These are phyloP conservation scores for Berberis thunbergii DNA, from an alignment of 164 flowering plant species.

Conservation along the genomic window DNA sequence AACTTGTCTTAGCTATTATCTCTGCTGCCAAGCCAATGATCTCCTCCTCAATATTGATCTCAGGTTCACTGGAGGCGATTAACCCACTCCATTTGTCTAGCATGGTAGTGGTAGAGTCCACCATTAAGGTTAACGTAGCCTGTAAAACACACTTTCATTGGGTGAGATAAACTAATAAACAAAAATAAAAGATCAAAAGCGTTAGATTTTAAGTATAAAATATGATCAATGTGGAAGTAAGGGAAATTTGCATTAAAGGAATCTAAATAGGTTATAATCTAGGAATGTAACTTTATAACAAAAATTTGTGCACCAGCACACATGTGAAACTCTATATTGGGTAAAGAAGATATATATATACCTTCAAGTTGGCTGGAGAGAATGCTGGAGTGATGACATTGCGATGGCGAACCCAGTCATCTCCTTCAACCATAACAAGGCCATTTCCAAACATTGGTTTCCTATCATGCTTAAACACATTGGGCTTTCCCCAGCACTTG, in stretches of 20 bases:
- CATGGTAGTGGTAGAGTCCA: constrained; percentile 56
- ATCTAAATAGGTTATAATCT: too few species aligned
- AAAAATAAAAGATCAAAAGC: neutral
- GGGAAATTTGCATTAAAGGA: too few species aligned
- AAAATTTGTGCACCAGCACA: too few species aligned
- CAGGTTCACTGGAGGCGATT: constrained; percentile 31
- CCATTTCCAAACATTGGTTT: constrained; percentile 90
- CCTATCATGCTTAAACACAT: constrained; percentile 65
- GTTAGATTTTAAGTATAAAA: neutral
- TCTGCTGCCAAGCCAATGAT: constrained; percentile 48
- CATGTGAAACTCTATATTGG: too few species aligned
- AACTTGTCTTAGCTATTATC: constrained; percentile 70
- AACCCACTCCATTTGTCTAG: constrained; percentile 45
- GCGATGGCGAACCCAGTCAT: constrained; percentile 72
- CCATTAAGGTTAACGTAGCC: constrained; percentile 64
- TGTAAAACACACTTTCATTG: constrained; percentile 8
- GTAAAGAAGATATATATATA: neutral
- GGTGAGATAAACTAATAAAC: neutral
- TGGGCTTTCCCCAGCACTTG: constrained; percentile 88
- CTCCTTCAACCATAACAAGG: constrained; percentile 70
- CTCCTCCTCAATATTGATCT: constrained; percentile 59
- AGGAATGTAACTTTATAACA: too few species aligned
- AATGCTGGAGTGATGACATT: constrained; percentile 70
- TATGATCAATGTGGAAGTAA: too few species aligned
- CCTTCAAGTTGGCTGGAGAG: constrained; percentile 61